Evolutionary conservation across 176 grass and related monocot genomes (phyloP).

Genomic region (Tillandsia fasciculata): DNA sequence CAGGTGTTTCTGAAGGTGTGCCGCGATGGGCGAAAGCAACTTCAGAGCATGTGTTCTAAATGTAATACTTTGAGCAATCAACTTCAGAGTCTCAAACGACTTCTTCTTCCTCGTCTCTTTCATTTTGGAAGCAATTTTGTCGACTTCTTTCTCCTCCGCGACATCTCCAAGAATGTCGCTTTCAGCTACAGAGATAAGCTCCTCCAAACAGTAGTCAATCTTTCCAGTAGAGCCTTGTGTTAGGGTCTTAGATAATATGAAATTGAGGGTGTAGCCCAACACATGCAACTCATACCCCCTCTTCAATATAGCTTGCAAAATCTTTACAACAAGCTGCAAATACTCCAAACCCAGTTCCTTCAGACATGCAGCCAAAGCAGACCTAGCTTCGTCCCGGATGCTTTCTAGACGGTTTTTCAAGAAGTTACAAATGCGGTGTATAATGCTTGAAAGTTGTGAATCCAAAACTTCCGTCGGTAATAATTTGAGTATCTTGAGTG

Average conservation of each 20-base stretch:
- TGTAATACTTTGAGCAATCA: conserved; percentile 66
- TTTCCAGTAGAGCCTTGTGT: conserved; percentile 35
- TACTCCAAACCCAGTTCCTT: conserved; percentile 92
- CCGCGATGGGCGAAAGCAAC: conserved; percentile 57
- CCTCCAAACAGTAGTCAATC: conserved; percentile 85
- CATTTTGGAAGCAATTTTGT: conserved; percentile 94
- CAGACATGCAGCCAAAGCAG: conserved; percentile 65
- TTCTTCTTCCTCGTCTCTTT: conserved; percentile 94
- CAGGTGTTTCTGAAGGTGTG: conserved; percentile 55
- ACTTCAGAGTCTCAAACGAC: conserved; percentile 80
- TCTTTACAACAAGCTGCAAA: conserved; percentile 72
- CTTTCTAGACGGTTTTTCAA: conserved; percentile 90
- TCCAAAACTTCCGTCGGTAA: conserved; percentile 59
- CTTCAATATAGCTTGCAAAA: conserved; percentile 83
- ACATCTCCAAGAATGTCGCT: conserved; percentile 88
- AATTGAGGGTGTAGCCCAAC: conserved; percentile 84
- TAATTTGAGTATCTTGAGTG: conserved; percentile 89
- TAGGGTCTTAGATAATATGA: conserved; percentile 63
- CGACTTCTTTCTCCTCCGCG: conserved; percentile 91
- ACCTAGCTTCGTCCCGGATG: conserved; percentile 79
- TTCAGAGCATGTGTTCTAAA: conserved; percentile 66
- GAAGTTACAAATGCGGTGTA: conserved; percentile 76
- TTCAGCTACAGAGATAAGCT: conserved; percentile 64
- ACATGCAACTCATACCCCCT: conserved; percentile 94
- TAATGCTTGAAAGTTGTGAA: conserved; percentile 81